Conservation (phyloP, 176 grass and related monocot genomes). For the Lolium perenne region DNA sequence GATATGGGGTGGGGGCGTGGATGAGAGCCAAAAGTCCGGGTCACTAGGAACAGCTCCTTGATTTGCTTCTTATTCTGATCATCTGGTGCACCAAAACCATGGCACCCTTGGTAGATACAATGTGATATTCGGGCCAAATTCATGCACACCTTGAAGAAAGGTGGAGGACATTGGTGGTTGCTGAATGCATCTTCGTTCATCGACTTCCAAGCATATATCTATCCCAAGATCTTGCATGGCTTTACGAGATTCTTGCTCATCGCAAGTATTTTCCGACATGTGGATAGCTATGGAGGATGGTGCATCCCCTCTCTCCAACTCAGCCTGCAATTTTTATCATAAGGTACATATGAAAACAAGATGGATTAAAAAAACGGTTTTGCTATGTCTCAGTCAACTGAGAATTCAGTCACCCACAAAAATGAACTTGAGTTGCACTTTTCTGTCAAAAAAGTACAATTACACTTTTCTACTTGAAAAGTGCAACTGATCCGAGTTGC, state of each 20-base stretch:
- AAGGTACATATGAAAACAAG: background rate
- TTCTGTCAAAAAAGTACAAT: too few relatives aligned
- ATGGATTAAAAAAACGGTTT: too few relatives aligned
- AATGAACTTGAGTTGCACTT: too few relatives aligned
- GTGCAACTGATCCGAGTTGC: too few relatives aligned
- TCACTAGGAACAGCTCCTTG: conserved; percentile 31
- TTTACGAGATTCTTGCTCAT: conserved; percentile 34
- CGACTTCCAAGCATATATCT: conserved; percentile 49
- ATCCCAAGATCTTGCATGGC: conserved; percentile 29
- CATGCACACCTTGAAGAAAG: conserved; percentile 28
- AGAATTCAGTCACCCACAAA: too few relatives aligned
- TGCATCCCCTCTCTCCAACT: conserved; percentile 56
- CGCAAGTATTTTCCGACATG: conserved; percentile 42
- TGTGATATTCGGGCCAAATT: conserved; percentile 56
- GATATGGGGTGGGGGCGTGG: too few relatives aligned
- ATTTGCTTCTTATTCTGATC: conserved; percentile 43
- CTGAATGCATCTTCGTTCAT: conserved; percentile 39
- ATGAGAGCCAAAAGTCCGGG: too few relatives aligned
- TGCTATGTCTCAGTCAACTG: too few relatives aligned
- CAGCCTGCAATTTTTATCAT: conserved; percentile 25
- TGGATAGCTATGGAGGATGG: conserved; percentile 56
- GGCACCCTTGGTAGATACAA: conserved; percentile 45
- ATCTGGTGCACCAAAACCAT: conserved; percentile 51
- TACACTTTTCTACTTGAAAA: too few relatives aligned
- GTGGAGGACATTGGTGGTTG: background rate